Conservation (phyloP, 768 basidiomycete species). For the Trametes meyenii region DNA sequence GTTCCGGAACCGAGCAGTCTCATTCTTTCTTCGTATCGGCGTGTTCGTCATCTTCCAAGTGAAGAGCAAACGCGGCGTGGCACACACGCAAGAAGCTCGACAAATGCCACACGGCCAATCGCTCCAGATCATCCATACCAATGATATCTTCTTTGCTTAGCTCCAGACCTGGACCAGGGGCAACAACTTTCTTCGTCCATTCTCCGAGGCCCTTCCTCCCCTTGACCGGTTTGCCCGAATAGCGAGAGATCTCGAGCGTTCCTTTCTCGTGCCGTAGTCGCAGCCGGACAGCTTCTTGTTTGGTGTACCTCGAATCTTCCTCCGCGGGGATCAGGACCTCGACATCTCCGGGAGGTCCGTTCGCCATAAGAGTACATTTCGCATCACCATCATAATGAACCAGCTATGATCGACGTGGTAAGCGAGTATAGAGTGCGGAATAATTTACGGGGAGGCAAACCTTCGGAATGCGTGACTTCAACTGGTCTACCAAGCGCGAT, state of each 20-base stretch:
- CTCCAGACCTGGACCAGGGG: constrained; percentile 1
- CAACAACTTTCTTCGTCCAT: constrained; percentile 32
- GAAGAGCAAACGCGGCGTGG: constrained; percentile 17
- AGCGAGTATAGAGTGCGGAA: neutral
- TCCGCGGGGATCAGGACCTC: constrained; percentile 41
- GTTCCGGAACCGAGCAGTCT: no score
- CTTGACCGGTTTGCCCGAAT: neutral
- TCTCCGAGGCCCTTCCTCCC: constrained; percentile 19
- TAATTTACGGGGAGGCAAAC: constrained; percentile 33
- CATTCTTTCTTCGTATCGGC: no score
- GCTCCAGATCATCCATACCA: constrained; percentile 18
- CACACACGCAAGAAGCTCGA: constrained; percentile 26
- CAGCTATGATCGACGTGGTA: constrained; percentile 37
- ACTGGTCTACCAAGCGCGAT: constrained; percentile 44
- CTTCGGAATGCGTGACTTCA: constrained; percentile 57
- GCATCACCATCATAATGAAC: constrained; percentile 42
- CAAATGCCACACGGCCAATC: constrained; percentile 16
- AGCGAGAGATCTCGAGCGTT: constrained; percentile 30
- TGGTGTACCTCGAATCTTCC: neutral
- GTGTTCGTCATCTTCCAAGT: no score
- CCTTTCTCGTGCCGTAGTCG: constrained; percentile 16
- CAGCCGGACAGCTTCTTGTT: constrained; percentile 19
- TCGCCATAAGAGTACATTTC: constrained; percentile 56
- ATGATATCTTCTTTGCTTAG: constrained; percentile 6
- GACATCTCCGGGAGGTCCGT: constrained; percentile 49